Conservation (phyloP, 352 stramenopile species). For the Aphanomyces cochlioides region DNA sequence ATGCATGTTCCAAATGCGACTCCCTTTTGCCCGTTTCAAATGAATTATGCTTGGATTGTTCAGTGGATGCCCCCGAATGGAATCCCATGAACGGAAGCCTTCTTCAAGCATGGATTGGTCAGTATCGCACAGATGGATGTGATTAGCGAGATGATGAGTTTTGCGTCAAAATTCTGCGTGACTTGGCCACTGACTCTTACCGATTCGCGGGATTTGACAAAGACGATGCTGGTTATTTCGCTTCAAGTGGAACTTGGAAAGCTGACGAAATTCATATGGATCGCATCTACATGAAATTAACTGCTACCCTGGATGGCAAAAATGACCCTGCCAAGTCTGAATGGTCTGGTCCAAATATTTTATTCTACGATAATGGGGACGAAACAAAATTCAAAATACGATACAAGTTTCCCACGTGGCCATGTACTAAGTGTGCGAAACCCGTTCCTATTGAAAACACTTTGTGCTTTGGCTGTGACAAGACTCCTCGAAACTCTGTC, state of each 20-base stretch:
- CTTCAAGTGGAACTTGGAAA: constrained; percentile 4
- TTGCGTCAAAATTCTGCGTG: background rate
- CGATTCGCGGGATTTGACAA: constrained; percentile 7
- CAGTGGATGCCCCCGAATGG: background rate
- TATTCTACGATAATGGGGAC: too few relatives aligned
- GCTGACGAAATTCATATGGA: constrained; percentile 15
- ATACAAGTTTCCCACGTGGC: background rate
- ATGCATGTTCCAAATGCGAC: background rate
- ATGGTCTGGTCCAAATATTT: too few relatives aligned
- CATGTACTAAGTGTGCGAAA: background rate
- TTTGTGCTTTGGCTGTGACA: background rate
- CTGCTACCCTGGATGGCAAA: constrained; percentile 12
- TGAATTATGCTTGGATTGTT: constrained; percentile 6
- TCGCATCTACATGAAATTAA: background rate
- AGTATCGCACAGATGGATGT: background rate
- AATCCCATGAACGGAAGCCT: background rate
- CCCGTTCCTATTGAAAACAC: background rate
- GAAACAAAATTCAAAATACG: too few relatives aligned
- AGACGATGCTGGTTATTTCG: background rate
- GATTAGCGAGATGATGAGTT: constrained; percentile 8
- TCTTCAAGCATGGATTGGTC: background rate
- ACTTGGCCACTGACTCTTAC: background rate
- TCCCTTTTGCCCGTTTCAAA: background rate
- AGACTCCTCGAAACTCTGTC: background rate
- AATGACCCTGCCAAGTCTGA: constrained; percentile 1